Evolutionary conservation across 2,329 filamentous ascomycete species (phyloP).

Genomic region (Fusarium succisae): DNA sequence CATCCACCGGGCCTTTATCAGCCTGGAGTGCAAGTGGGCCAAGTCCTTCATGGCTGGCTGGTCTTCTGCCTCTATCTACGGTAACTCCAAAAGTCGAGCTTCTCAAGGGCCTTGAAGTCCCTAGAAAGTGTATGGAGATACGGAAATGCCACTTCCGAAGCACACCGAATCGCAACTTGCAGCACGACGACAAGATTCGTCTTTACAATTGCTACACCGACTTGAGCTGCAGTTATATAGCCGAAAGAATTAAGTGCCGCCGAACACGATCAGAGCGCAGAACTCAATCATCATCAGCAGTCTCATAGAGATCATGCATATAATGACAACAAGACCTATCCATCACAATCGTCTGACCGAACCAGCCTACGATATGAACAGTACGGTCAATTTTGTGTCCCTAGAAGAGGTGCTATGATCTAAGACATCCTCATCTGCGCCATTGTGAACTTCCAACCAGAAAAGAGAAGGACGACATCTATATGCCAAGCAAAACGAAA

Average conservation of each 20-base stretch:
- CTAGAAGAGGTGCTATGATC: too few species aligned
- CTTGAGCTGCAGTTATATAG: too few species aligned
- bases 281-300: not conserved
- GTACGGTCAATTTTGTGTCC: not conserved
- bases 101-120: too few species aligned
- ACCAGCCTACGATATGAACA: not conserved
- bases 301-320: not conserved
- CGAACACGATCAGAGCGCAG: not conserved
- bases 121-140: too few species aligned
- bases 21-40: not conserved
- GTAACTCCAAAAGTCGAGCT: not conserved
- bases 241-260: too few species aligned
- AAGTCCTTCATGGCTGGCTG: not conserved
- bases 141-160: too few species aligned
- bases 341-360: not conserved
- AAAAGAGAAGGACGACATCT: too few species aligned
- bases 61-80: not conserved
- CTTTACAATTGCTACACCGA: too few species aligned
- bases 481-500: not conserved
- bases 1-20: not conserved
- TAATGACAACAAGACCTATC: not conserved
- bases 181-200: too few species aligned
- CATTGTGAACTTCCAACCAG: too few species aligned
- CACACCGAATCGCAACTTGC: too few species aligned
- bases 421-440: too few species aligned